Base-by-base conservation (phyloP, 2,329 filamentous ascomycete species). In the Epichloe scottii region DNA sequence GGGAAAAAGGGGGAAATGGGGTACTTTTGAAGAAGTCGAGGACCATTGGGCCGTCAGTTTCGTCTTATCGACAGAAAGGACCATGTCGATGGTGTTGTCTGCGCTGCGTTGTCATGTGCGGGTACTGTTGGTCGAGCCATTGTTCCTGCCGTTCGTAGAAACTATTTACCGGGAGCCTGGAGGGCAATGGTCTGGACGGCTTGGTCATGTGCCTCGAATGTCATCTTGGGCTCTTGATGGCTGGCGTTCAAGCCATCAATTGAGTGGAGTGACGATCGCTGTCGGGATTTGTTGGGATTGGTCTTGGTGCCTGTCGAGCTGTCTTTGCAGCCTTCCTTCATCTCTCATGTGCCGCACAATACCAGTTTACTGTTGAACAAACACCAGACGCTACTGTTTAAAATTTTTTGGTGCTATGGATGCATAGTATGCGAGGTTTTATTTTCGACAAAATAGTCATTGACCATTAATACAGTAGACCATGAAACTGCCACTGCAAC, bases 61-160 rank as follows among this genome's bases (percentile, higher is more conserved):
- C 26, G 23, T 26, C n/a, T n/a, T n/a, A n/a, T n/a, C n/a, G n/a
- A n/a, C n/a, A n/a, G n/a, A n/a, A n/a, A n/a, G n/a, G n/a, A n/a
- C n/a, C 26, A 26, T 26, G 26, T 8, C 26, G 26, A 26, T 26
- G 26, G 26, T 26, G 7, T 26, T 26, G 26, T 26, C 26, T 26
- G 26, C 26, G 26, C 26, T 26, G 26, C 26, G 26, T 26, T 26
- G 26, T 3, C 1, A 26, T 26, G 26, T 74, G 7, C 86, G 81
- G 38, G 86, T 89, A 65, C 81, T 87, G 68, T 87, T 89, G 26
- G 85, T 89, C 0, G 83, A 81, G 54, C 86, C 86, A 66, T 89
- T 85, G 77, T 60, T 71, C 64, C 52, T 68, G 63, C 7, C 58
- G 62, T 3, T 64, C 59, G 49, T 72, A 62, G 56, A 78, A 77